Percentiles rank a stretch among this genome's conserved stretches.
phyloP scores from a whole-genome alignment of 2,329 filamentous ascomycete species.

The Bipolaris cookei region DNA sequence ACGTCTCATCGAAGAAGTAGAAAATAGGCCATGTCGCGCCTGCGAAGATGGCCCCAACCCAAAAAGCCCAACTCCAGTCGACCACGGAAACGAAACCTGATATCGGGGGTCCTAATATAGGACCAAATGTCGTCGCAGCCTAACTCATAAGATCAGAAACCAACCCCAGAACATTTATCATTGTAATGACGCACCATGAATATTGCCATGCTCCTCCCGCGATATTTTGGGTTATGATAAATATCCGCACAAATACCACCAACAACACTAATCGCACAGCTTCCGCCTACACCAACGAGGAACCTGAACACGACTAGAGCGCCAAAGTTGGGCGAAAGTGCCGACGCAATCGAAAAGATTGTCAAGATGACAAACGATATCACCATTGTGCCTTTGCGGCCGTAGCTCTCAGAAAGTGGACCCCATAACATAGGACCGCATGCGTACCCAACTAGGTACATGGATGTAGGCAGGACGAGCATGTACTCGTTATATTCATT shows the following conservation, averaged over 20 bases:
- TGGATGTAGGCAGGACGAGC: constrained; percentile 57
- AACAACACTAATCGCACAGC: constrained; percentile 64
- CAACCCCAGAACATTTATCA: background rate
- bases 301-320: constrained; percentile 54
- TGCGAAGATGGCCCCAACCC: constrained; percentile 72
- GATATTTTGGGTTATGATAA: constrained; percentile 59
- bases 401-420: constrained; percentile 54
- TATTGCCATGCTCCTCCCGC: constrained; percentile 41
- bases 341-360: constrained; percentile 54
- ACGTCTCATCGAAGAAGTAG: constrained; percentile 64
- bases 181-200: constrained; percentile 34
- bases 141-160: constrained; percentile 43
- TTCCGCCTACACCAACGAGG: constrained; percentile 53
- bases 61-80: constrained; percentile 74
- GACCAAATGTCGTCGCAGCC: constrained; percentile 70
- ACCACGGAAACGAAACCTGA: constrained; percentile 67
- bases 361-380: constrained; percentile 57
- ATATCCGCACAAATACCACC: constrained; percentile 70
- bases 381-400: constrained; percentile 57
- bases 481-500: constrained; percentile 55
- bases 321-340: constrained; percentile 53
- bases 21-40: constrained; percentile 66
- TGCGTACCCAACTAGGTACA: constrained; percentile 58
- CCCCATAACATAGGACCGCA: constrained; percentile 54
- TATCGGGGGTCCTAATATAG: constrained; percentile 69